Evolutionary conservation across 2,329 filamentous ascomycete species (phyloP), one percentile per base, ranked within the genome.

Genomic region (Trichophyton simii): DNA sequence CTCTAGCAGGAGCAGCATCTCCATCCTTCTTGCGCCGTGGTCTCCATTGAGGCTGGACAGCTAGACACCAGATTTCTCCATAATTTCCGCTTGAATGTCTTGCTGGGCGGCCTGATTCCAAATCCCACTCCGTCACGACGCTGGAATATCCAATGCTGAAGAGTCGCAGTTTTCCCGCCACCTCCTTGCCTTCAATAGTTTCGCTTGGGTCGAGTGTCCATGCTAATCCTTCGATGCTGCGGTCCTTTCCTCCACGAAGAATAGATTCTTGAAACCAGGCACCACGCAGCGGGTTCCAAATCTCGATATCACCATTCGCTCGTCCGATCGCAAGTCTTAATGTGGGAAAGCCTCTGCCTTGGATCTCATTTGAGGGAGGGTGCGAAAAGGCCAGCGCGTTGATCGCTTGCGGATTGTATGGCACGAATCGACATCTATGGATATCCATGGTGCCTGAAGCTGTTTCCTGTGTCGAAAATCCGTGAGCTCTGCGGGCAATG

Each of bases 141-240:
- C 88, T 89, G 20, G 91, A 95, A 72, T 94, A 95, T 62, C 92
- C 92, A 71, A 96, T 95, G 75, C 92, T 97, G 78, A 99, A 99
- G 48, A 99, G 83, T 63, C 94, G 85, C 69, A 94, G 81, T 68
- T 82, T 87, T 60, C 91, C 92, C 28, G 85, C 75, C 18, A 85
- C 74, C 64, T 80, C 86, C 64, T 84, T 79, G 48, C 79, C 80
- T 7, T 72, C 72, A 41, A 83, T 79, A 20, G 57, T 60, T 68
- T 89, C 86, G 64, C 89, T 85, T 5, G 89, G 85, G 69, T 96
- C 91, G 62, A 90, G 89, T 46, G 88, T 90, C 94, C 94, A 99
- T 46, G 87, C 87, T 28, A 99, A 80, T 6, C 89, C 90, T 75
- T 99, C 94, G 64, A 96, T 87, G 69, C 88, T 95, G 65, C 91